A percentile compares a stretch with the other conserved stretches of the same genome.
phyloP scores from a whole-genome alignment of 169 alveolate genomes.

The Plasmodium billcollinsi region DNA sequence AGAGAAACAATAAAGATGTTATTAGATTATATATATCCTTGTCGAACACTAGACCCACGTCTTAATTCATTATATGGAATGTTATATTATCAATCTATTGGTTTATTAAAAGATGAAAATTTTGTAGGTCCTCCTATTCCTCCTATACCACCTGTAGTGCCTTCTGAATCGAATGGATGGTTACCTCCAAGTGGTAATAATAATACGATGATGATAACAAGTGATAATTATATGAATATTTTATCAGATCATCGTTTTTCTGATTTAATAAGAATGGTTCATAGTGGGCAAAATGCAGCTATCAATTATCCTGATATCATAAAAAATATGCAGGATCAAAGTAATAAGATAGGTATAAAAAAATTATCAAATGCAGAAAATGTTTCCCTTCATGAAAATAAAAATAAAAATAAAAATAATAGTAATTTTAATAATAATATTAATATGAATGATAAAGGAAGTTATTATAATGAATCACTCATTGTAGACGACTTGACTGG shows the following conservation, averaged over 20 bases:
- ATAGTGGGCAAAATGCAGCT: no score
- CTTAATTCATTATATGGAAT: slow-evolving; percentile 88
- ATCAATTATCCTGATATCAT: background rate
- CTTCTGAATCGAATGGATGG: slow-evolving; percentile 72
- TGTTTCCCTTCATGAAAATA: background rate
- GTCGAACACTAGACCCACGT: slow-evolving; percentile 89
- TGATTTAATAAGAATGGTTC: slow-evolving; percentile 1
- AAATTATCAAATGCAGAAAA: background rate
- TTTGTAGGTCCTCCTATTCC: slow-evolving; percentile 69
- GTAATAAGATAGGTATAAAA: background rate
- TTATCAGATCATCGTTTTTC: slow-evolving; percentile 13
- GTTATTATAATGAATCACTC: background rate
- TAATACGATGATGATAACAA: background rate
- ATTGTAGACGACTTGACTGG: slow-evolving; percentile 34
- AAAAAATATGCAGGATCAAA: background rate
- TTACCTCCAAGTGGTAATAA: slow-evolving; percentile 38
- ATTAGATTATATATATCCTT: slow-evolving; percentile 89
- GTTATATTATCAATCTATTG: slow-evolving; percentile 80
- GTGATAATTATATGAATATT: slow-evolving; percentile 4
- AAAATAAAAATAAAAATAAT: background rate
- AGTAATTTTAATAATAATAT: background rate
- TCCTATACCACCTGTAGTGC: slow-evolving; percentile 68
- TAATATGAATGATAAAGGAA: no score
- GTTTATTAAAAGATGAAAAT: slow-evolving; percentile 50
- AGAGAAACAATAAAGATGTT: slow-evolving; percentile 83